Percentiles rank a stretch among this genome's conserved stretches.
Evolutionary conservation across 192 early-diverging fungal species (phyloP).

Genomic region (Mortierella claussenii): DNA sequence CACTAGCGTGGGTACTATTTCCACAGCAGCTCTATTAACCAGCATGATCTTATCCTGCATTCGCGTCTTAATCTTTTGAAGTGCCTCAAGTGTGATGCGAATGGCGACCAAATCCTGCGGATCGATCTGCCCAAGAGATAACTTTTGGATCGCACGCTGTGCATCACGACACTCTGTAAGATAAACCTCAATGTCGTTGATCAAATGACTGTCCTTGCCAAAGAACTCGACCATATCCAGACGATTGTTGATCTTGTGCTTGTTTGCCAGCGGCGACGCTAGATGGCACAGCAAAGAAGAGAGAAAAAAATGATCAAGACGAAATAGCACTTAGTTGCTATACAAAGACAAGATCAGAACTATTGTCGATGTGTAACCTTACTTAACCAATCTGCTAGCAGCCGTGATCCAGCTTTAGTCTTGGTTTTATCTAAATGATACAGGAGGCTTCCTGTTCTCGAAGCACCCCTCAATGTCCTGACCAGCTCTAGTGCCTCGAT

Average conservation of each 20-base stretch:
- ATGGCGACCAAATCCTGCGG: slow-evolving; percentile 72
- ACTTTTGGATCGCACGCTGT: slow-evolving; percentile 73
- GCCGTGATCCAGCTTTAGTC: slow-evolving; percentile 81
- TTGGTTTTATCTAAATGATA: slow-evolving; percentile 79
- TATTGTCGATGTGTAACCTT: neutral
- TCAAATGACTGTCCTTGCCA: slow-evolving; percentile 59
- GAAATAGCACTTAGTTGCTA: no score
- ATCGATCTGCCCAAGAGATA: slow-evolving; percentile 73
- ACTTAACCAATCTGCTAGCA: slow-evolving; percentile 77
- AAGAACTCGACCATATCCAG: slow-evolving; percentile 84
- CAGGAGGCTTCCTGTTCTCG: slow-evolving; percentile 72
- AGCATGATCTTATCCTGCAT: slow-evolving; percentile 28
- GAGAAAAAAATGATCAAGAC: no score
- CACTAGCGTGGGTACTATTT: slow-evolving; percentile 16
- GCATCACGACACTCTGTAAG: slow-evolving; percentile 72
- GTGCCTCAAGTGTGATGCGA: slow-evolving; percentile 64
- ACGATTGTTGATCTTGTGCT: slow-evolving; percentile 72
- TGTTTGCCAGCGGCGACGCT: slow-evolving; percentile 75
- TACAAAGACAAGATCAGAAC: neutral
- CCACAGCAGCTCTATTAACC: neutral
- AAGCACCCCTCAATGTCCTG: slow-evolving; percentile 61
- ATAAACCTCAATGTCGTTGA: slow-evolving; percentile 59
- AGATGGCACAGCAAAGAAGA: no score
- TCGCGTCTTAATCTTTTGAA: slow-evolving; percentile 53
- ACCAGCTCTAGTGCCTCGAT: slow-evolving; percentile 83